Evolutionary conservation across 1,139 yeast genomes (phyloP).

Genomic region (Dujonia santamariae): DNA sequence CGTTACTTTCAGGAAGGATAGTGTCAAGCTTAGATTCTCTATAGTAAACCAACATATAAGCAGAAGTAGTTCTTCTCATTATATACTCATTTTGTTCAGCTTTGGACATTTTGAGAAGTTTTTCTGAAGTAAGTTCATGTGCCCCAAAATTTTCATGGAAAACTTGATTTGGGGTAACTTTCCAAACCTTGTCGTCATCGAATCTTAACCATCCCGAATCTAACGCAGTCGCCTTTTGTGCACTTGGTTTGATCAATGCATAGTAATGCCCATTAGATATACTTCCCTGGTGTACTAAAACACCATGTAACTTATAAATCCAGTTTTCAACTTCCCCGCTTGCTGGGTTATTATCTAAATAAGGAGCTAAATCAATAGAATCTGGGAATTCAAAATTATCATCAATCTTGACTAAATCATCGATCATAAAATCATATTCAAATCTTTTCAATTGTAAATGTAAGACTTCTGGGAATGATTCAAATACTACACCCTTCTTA

Average conservation of each 20-base stretch:
- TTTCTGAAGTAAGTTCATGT: constrained; percentile 48
- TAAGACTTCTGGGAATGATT: constrained; percentile 86
- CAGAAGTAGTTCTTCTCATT: constrained; percentile 81
- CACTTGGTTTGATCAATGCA: constrained; percentile 83
- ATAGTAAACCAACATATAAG: constrained; percentile 94
- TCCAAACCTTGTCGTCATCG: constrained; percentile 93
- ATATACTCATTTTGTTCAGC: constrained; percentile 62
- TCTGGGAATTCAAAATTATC: constrained; percentile 92
- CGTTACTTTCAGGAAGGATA: constrained; percentile 58
- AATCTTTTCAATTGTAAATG: constrained; percentile 92
- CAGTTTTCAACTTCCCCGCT: constrained; percentile 54
- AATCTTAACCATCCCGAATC: constrained; percentile 78
- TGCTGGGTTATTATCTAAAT: constrained; percentile 62
- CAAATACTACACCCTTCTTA: constrained; percentile 91
- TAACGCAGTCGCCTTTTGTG: constrained; percentile 24
- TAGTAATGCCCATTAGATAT: constrained; percentile 95
- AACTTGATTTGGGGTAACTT: constrained; percentile 79
- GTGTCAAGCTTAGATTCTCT: constrained; percentile 58
- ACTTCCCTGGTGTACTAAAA: constrained; percentile 93
- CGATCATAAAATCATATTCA: constrained; percentile 90
- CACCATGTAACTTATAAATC: constrained; percentile 86
- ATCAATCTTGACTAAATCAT: constrained; percentile 85
- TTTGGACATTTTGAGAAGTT: constrained; percentile 49
- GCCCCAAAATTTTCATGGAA: constrained; percentile 94
- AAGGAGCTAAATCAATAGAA: constrained; percentile 75